Percentiles rank a stretch among this genome's conserved stretches.
Evolutionary conservation across 352 stramenopile species (phyloP).

Genomic region (Phytophthora pinifolia): DNA sequence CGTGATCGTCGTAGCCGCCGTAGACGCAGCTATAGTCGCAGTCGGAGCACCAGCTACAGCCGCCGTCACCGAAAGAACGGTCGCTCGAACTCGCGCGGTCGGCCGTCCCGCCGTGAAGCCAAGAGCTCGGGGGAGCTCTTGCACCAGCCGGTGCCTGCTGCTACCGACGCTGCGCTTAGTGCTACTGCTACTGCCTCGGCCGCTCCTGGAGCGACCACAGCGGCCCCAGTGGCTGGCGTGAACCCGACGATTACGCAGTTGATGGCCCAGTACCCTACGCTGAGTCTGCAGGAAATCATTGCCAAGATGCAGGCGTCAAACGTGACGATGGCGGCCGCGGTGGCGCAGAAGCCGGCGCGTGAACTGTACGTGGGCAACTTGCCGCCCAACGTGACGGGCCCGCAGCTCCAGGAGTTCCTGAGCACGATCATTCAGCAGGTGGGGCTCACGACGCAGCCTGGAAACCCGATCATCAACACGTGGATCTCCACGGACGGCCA

Average conservation of each 20-base stretch:
- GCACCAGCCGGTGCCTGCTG: conserved; percentile 39
- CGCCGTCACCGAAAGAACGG: conserved; percentile 41
- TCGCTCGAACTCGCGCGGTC: conserved; percentile 64
- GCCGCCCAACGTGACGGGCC: conserved; percentile 76
- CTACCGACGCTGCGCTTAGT: conserved; percentile 6
- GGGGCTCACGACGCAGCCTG: conserved; percentile 69
- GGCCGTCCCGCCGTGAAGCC: conserved; percentile 37
- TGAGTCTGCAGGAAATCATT: conserved; percentile 90
- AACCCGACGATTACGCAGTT: conserved; percentile 86
- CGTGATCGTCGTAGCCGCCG: conserved; percentile 38
- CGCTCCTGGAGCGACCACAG: conserved; percentile 7
- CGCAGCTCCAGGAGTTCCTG: conserved; percentile 85
- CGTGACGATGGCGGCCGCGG: conserved; percentile 67
- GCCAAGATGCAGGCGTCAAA: conserved; percentile 87
- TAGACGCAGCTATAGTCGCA: conserved; percentile 40
- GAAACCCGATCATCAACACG: conserved; percentile 83
- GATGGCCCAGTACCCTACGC: conserved; percentile 88
- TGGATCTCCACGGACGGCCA: conserved; percentile 88
- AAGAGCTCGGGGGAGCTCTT: conserved; percentile 65
- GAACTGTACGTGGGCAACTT: conserved; percentile 89
- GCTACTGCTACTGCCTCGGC: conserved; percentile 1
- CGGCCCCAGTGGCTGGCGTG: conserved; percentile 29
- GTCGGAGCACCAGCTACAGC: conserved; percentile 52
- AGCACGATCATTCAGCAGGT: conserved; percentile 89
- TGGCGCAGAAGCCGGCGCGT: conserved; percentile 76